A percentile compares a stretch with the other conserved stretches of the same genome.
Evolutionary conservation across 177 flowering plant species (phyloP).

Genomic region (Vitis hybrid): DNA sequence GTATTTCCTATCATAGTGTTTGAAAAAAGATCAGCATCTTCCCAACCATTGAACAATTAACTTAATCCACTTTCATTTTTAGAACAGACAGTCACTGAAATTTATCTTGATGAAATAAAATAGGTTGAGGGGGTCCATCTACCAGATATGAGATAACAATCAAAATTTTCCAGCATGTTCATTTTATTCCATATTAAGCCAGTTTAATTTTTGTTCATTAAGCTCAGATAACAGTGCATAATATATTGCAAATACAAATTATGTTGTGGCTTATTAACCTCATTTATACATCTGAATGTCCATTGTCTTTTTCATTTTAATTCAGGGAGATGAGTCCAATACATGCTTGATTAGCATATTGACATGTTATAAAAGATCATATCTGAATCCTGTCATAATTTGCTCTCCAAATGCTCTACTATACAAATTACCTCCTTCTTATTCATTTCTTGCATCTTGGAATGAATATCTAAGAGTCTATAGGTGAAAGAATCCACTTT

Average conservation of each 20-base stretch:
- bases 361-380: neutral
- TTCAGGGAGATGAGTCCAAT: no score
- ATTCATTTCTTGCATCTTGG: slow-evolving; percentile 72
- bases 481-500: slow-evolving; percentile 83
- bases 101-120: slow-evolving; percentile 10
- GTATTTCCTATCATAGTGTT: slow-evolving; percentile 61
- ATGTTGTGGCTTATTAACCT: no score
- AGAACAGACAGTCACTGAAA: neutral
- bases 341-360: neutral
- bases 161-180: no score
- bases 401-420: neutral
- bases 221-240: no score
- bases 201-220: no score
- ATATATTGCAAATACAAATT: no score
- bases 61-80: neutral
- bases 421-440: slow-evolving; percentile 63
- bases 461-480: slow-evolving; percentile 86
- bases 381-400: neutral
- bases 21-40: slow-evolving; percentile 21
- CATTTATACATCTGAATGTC: no score
- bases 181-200: no score
- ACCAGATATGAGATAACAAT: no score
- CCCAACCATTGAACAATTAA: neutral
- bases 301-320: no score
- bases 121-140: no score